phyloP scores from a whole-genome alignment of 805 yeast species.

The Candida wancherniae region DNA sequence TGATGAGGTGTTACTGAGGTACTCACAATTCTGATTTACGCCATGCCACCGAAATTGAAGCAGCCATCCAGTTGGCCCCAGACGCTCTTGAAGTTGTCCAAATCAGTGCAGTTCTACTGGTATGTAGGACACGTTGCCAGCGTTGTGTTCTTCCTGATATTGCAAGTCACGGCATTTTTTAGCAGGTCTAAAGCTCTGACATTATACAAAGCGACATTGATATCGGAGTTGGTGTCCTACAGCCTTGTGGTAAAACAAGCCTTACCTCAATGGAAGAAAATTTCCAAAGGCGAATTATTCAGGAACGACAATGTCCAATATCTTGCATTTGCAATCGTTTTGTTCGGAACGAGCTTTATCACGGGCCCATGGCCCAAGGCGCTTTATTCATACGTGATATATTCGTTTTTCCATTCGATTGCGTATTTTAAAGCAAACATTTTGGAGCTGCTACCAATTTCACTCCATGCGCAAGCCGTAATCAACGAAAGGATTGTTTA shows the following conservation, averaged over 20 bases:
- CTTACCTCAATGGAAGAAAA: slow-evolving; percentile 30
- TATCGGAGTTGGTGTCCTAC: slow-evolving; percentile 56
- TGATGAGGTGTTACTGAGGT: too few relatives aligned
- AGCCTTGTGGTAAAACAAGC: slow-evolving; percentile 59
- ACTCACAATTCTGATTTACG: too few relatives aligned
- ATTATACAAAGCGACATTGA: slow-evolving; percentile 34
- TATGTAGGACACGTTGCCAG: slow-evolving; percentile 57
- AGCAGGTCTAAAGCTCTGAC: slow-evolving; percentile 22
- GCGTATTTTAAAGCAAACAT: slow-evolving; percentile 36
- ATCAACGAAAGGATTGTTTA: slow-evolving; percentile 25
- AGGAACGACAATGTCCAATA: slow-evolving; percentile 42
- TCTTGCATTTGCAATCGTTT: slow-evolving; percentile 27
- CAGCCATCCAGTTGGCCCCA: neutral
- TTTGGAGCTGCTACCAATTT: slow-evolving; percentile 30
- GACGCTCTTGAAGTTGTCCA: slow-evolving; percentile 7
- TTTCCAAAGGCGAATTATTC: slow-evolving; percentile 17
- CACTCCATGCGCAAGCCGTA: slow-evolving; percentile 24
- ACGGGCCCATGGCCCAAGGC: slow-evolving; percentile 37
- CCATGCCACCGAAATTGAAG: too few relatives aligned
- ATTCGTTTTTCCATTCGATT: slow-evolving; percentile 34
- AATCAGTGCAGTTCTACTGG: slow-evolving; percentile 57
- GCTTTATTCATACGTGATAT: slow-evolving; percentile 32
- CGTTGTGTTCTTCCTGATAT: slow-evolving; percentile 36
- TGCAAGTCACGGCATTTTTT: slow-evolving; percentile 41
- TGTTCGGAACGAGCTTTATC: slow-evolving; percentile 25